Conservation (phyloP, 2,329 filamentous ascomycete genomes). For the Microsporum ferrugineum region DNA sequence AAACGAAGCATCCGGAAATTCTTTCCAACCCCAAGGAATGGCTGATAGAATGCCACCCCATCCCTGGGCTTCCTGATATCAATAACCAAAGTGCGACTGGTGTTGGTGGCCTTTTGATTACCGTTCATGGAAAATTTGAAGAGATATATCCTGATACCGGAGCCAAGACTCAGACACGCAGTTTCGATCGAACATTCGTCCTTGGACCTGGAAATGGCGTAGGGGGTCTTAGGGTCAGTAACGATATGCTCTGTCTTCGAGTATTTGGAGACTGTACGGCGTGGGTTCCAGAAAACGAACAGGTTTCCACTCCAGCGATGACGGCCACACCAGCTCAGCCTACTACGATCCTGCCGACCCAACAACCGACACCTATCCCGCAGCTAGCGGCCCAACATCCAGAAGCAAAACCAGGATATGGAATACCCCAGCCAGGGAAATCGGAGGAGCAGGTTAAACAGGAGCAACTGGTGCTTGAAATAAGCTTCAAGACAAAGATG, state of each 20-base stretch:
- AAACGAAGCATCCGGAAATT: constrained; percentile 64
- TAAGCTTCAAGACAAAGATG: constrained; percentile 70
- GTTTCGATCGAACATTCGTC: constrained; percentile 71
- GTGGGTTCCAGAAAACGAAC: constrained; percentile 35
- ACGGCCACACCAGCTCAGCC: constrained; percentile 13
- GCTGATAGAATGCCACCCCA: constrained; percentile 68
- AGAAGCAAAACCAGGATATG: constrained; percentile 29
- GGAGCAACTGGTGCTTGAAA: constrained; percentile 57
- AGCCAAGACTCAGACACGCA: constrained; percentile 51
- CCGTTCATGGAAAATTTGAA: constrained; percentile 73
- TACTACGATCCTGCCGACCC: constrained; percentile 10
- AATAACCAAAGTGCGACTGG: constrained; percentile 51
- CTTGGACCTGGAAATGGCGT: constrained; percentile 62
- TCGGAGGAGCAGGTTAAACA: constrained; percentile 46
- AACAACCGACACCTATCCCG: constrained; percentile 18
- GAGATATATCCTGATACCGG: constrained; percentile 52
- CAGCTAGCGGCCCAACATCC: constrained; percentile 18
- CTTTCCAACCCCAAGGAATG: constrained; percentile 57
- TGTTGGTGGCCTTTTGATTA: constrained; percentile 66
- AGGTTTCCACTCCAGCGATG: constrained; percentile 6
- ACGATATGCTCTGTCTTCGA: constrained; percentile 64
- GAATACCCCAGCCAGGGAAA: constrained; percentile 33
- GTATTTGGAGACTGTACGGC: constrained; percentile 50
- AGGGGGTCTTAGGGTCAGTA: constrained; percentile 60
- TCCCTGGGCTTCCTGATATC: constrained; percentile 60